Conservation (phyloP, 768 basidiomycete genomes). For the Tremella mesenterica region DNA sequence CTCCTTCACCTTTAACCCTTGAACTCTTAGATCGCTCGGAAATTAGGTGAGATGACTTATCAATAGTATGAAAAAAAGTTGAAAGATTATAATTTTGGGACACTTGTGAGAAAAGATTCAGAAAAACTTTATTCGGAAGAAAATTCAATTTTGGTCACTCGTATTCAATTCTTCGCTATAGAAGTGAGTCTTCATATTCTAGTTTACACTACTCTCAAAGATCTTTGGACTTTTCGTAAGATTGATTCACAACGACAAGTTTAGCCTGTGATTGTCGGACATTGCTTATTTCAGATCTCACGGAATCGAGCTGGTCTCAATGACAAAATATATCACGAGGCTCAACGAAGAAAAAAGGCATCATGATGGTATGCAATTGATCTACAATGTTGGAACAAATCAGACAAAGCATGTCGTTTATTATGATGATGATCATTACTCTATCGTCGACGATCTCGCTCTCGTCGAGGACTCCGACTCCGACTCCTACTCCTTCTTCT, state of each 20-base stretch:
- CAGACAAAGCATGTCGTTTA: neutral
- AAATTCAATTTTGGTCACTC: constrained; percentile 84
- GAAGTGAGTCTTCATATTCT: constrained; percentile 54
- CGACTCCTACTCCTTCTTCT: no score
- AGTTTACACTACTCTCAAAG: neutral
- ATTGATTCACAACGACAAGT: neutral
- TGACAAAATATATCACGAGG: constrained; percentile 70
- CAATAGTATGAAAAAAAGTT: constrained; percentile 74
- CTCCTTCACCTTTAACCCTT: neutral
- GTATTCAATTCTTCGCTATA: constrained; percentile 74
- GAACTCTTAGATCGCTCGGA: no score
- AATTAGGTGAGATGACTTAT: constrained; percentile 34
- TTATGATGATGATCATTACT: neutral
- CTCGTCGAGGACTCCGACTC: no score
- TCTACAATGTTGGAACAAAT: neutral
- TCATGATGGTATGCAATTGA: constrained; percentile 12
- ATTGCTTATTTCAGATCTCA: constrained; percentile 56
- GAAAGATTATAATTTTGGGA: constrained; percentile 94
- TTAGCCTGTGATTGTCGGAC: neutral
- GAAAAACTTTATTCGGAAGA: constrained; percentile 73
- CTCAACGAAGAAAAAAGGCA: constrained; percentile 56
- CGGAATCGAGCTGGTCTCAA: constrained; percentile 87
- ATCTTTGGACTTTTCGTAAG: neutral
- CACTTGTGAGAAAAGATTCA: constrained; percentile 74
- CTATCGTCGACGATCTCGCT: constrained; percentile 20